Evolutionary conservation across 2,329 filamentous ascomycete genomes (phyloP).

Genomic region (Scytalidium lignicola): DNA sequence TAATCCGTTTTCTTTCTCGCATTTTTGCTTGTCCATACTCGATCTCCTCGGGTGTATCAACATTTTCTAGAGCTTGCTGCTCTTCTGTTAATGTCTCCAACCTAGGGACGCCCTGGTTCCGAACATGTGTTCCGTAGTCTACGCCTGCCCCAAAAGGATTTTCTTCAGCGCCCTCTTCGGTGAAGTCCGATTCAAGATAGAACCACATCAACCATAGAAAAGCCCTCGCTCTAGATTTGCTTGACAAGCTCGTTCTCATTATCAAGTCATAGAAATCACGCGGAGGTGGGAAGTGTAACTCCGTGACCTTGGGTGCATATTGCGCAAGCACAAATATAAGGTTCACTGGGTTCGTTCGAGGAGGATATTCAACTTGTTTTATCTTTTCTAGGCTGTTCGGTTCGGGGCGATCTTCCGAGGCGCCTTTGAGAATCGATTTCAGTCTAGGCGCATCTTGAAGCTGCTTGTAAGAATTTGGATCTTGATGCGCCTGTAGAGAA

Average conservation of each 20-base stretch:
- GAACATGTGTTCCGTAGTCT: slow-evolving; percentile 58
- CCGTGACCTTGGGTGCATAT: slow-evolving; percentile 85
- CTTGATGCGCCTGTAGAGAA: slow-evolving; percentile 89
- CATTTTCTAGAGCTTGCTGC: slow-evolving; percentile 64
- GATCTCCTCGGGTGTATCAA: slow-evolving; percentile 65
- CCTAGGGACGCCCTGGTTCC: slow-evolving; percentile 64
- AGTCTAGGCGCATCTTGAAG: slow-evolving; percentile 92
- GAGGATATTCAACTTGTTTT: slow-evolving; percentile 57
- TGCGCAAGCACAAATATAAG: slow-evolving; percentile 92
- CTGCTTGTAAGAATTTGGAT: slow-evolving; percentile 95
- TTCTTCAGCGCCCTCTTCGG: slow-evolving; percentile 75
- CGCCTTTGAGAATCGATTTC: slow-evolving; percentile 96
- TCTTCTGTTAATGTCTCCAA: slow-evolving; percentile 62
- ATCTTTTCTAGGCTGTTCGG: slow-evolving; percentile 81
- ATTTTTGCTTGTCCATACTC: slow-evolving; percentile 69
- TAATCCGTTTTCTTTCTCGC: slow-evolving; percentile 67
- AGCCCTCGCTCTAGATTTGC: slow-evolving; percentile 74
- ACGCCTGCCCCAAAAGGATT: slow-evolving; percentile 83
- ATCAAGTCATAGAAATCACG: slow-evolving; percentile 95
- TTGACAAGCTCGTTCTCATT: slow-evolving; percentile 82
- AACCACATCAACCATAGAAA: slow-evolving; percentile 99
- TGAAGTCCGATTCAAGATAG: slow-evolving; percentile 94
- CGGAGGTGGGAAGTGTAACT: slow-evolving; percentile 79
- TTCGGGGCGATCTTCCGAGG: slow-evolving; percentile 84
- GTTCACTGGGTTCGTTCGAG: slow-evolving; percentile 95